Conservation (phyloP, 2,329 filamentous ascomycete genomes). For the Gnomoniopsis sp. region DNA sequence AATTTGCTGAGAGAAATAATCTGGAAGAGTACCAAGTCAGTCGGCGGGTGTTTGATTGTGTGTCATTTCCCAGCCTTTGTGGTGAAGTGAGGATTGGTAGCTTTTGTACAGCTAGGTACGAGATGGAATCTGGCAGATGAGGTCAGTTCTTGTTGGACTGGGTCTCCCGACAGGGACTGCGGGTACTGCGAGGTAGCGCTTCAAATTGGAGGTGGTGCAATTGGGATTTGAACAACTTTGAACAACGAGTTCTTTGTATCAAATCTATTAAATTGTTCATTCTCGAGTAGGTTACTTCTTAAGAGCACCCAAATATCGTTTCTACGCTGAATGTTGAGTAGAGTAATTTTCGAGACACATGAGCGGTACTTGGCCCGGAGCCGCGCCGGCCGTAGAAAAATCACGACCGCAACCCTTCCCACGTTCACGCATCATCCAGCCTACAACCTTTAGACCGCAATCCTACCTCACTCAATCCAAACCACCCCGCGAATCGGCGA, state of each 20-base stretch:
- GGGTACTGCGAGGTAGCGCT: neutral
- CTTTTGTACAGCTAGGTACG: neutral
- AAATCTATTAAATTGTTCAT: too few species aligned
- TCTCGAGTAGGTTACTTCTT: too few species aligned
- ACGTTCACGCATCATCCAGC: neutral
- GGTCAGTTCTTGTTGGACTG: conserved; percentile 6
- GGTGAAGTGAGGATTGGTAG: neutral
- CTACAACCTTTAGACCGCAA: neutral
- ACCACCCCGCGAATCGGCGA: neutral
- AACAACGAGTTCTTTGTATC: too few species aligned
- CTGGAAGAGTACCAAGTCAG: neutral
- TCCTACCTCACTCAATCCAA: neutral
- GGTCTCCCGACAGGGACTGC: neutral
- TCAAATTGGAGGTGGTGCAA: neutral
- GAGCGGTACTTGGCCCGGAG: neutral
- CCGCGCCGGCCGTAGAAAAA: conserved; percentile 11
- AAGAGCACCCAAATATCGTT: too few species aligned
- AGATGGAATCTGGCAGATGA: conserved; percentile 2
- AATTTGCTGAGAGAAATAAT: neutral
- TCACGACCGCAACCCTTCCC: neutral
- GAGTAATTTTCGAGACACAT: neutral
- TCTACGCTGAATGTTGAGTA: neutral
- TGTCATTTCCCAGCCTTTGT: neutral
- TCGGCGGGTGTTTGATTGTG: neutral
- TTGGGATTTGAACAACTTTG: too few species aligned